Evolutionary conservation across 2,329 filamentous ascomycete species (phyloP).

Genomic region (Calonectria pteridis): DNA sequence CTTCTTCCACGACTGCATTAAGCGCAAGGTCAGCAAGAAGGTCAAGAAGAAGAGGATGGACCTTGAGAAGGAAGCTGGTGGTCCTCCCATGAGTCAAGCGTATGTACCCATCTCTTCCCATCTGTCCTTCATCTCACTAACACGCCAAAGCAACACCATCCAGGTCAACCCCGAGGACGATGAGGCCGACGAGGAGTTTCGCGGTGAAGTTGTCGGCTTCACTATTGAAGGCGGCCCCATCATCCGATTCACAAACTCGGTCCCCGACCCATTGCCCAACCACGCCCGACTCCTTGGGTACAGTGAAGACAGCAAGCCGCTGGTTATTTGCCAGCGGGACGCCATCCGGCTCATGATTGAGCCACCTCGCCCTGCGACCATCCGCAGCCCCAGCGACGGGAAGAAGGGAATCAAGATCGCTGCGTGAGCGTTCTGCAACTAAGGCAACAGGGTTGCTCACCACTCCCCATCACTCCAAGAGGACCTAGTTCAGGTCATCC

Average conservation of each 20-base stretch:
- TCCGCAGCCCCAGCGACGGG: constrained; percentile 21
- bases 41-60: constrained; percentile 39
- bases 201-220: constrained; percentile 58
- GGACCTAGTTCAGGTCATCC: neutral
- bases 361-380: constrained; percentile 22
- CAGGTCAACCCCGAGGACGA: constrained; percentile 48
- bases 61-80: constrained; percentile 40
- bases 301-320: constrained; percentile 50
- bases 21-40: constrained; percentile 52
- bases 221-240: constrained; percentile 61
- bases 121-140: constrained; percentile 24
- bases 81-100: constrained; percentile 59
- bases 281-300: constrained; percentile 54
- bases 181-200: constrained; percentile 48
- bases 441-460: neutral
- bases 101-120: constrained; percentile 45
- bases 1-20: constrained; percentile 58
- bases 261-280: constrained; percentile 47
- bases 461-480: neutral
- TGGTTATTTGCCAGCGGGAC: constrained; percentile 55
- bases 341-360: constrained; percentile 49
- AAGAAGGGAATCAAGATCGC: constrained; percentile 31
- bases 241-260: constrained; percentile 55
- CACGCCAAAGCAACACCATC: constrained; percentile 52
- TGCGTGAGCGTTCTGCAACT: neutral